Evolutionary conservation across 176 grass and related monocot species (phyloP).

Genomic region (Oryza officinalis): DNA sequence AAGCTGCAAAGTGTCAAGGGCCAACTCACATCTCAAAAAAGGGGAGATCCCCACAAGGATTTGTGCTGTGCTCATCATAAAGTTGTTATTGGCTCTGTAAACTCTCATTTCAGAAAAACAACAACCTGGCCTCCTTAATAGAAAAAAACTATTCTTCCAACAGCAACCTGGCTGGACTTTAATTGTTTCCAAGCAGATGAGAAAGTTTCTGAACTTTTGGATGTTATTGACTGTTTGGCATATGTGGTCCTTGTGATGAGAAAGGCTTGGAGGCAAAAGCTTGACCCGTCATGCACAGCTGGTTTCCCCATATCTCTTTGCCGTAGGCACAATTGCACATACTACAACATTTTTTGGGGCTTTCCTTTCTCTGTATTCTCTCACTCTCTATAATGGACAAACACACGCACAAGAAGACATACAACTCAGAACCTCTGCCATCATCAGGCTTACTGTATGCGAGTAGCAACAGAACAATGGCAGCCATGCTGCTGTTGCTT

Average conservation of each 20-base stretch:
- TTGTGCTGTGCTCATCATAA: constrained; percentile 19
- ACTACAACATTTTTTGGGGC: not conserved
- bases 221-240: not conserved
- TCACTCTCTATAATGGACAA: not conserved
- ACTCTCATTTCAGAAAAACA: not conserved
- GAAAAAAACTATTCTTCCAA: not conserved
- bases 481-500: not conserved
- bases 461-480: not conserved
- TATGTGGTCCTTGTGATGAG: constrained; percentile 18
- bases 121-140: not conserved
- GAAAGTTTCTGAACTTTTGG: constrained; percentile 11
- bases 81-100: constrained; percentile 1
- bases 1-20: constrained; percentile 31
- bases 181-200: constrained; percentile 4
- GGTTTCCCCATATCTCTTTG: not conserved
- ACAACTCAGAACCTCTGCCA: not conserved
- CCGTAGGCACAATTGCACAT: not conserved
- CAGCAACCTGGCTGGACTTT: not conserved
- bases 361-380: not conserved
- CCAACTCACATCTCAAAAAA: constrained; percentile 30
- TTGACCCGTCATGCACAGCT: constrained; percentile 3
- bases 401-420: not conserved
- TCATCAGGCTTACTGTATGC: not conserved
- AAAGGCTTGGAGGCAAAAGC: constrained; percentile 12
- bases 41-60: constrained; percentile 27